Percentiles rank a stretch among this genome's conserved stretches.
Evolutionary conservation across 257 asterid species (phyloP).

Genomic region (Solanum bulbocastanum): DNA sequence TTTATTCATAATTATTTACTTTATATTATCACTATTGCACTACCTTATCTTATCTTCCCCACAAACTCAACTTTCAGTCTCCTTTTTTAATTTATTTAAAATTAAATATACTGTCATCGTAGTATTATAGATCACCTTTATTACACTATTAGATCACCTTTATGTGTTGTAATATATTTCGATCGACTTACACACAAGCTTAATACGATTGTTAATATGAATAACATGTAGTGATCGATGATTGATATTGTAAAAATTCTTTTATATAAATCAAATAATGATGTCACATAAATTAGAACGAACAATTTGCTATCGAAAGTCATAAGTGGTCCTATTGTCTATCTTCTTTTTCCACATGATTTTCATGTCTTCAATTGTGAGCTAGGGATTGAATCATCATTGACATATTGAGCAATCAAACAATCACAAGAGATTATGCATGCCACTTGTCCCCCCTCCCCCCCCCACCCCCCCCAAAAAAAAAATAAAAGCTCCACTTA

Average conservation of each 20-base stretch:
- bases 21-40: slow-evolving; percentile 41
- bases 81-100: slow-evolving; percentile 3
- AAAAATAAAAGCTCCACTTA: neutral
- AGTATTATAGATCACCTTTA: too few relatives aligned
- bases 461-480: too few relatives aligned
- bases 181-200: neutral
- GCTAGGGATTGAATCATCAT: neutral
- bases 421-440: neutral
- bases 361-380: neutral
- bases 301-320: neutral
- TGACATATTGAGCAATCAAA: slow-evolving; percentile 18
- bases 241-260: too few relatives aligned
- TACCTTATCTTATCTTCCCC: slow-evolving; percentile 73
- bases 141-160: too few relatives aligned
- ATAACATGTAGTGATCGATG: neutral
- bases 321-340: slow-evolving; percentile 20
- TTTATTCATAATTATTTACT: slow-evolving; percentile 10
- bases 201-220: neutral
- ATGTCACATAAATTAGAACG: fast-evolving
- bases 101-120: neutral
- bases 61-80: slow-evolving; percentile 18
- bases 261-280: too few relatives aligned
- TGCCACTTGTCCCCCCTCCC: neutral
- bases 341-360: slow-evolving; percentile 9
- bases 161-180: too few relatives aligned